A percentile compares a stretch with the other conserved stretches of the same genome.
phyloP scores from a whole-genome alignment of 140 eudicot species.

The Stevia rebaudiana region DNA sequence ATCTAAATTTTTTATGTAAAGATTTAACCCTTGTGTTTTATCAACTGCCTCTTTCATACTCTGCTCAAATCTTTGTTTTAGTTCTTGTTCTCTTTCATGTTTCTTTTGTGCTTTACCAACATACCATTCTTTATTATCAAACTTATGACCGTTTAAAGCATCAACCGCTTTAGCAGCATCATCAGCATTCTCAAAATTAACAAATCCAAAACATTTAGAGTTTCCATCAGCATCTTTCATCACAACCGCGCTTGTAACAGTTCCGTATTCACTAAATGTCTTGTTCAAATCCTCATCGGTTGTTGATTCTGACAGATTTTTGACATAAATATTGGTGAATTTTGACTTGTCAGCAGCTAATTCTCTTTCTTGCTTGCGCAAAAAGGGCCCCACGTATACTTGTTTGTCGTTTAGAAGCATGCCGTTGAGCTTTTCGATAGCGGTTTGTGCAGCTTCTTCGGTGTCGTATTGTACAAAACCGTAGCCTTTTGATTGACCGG shows the following conservation, averaged over 20 bases:
- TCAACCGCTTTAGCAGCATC: conserved; percentile 59
- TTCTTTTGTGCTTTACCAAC: conserved; percentile 68
- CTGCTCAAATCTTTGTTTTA: conserved; percentile 47
- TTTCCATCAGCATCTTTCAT: conserved; percentile 60
- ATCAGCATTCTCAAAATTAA: conserved; percentile 56
- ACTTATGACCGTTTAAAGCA: conserved; percentile 45
- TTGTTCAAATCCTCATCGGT: conserved; percentile 50
- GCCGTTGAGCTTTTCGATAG: conserved; percentile 60
- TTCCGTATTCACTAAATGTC: conserved; percentile 52
- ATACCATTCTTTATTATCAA: conserved; percentile 71
- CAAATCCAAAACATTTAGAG: conserved; percentile 62
- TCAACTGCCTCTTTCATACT: conserved; percentile 51
- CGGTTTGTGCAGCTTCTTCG: conserved; percentile 57
- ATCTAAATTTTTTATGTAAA: conserved; percentile 56
- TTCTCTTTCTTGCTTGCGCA: conserved; percentile 62
- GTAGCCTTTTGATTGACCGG: conserved; percentile 63
- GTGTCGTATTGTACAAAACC: conserved; percentile 68
- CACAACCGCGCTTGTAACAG: conserved; percentile 62
- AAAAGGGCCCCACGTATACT: conserved; percentile 61
- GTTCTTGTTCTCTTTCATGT: conserved; percentile 52
- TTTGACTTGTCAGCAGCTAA: conserved; percentile 41
- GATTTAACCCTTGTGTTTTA: conserved; percentile 45
- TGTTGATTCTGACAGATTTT: conserved; percentile 49
- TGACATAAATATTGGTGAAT: conserved; percentile 51
- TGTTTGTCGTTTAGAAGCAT: conserved; percentile 58